Conservation (phyloP, 2,329 filamentous ascomycete species). For the Arachnomyces sp. region DNA sequence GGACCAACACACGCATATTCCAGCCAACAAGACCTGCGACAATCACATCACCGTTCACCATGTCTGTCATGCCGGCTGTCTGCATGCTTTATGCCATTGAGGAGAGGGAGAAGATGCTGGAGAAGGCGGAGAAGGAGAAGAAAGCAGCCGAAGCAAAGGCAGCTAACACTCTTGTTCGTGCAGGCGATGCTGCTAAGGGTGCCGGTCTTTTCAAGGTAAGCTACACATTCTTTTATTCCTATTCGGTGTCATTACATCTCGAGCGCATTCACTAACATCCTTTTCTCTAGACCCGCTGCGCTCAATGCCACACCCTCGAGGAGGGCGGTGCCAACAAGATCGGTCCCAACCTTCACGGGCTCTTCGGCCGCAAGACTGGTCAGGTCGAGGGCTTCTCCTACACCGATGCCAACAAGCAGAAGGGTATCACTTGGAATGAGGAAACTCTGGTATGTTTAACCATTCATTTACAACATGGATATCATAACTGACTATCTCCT, state of each 20-base stretch:
- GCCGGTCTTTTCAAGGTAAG: conserved; percentile 89
- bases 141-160: conserved; percentile 3
- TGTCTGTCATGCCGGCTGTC: conserved; percentile 1
- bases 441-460: conserved; percentile 60
- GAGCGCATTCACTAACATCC: background rate
- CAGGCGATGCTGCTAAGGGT: conserved; percentile 93
- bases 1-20: background rate
- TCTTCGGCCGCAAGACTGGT: conserved; percentile 94
- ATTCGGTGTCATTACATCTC: conserved; percentile 8
- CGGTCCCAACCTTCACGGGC: conserved; percentile 91
- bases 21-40: background rate
- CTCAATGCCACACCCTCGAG: conserved; percentile 96
- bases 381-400: conserved; percentile 88
- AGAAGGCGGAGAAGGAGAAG: conserved; percentile 1
- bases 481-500: conserved; percentile 9
- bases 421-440: conserved; percentile 84
- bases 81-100: conserved; percentile 5
- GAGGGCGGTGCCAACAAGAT: conserved; percentile 91
- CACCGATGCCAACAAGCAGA: conserved; percentile 99
- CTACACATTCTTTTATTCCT: too few relatives aligned
- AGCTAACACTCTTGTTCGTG: conserved; percentile 21
- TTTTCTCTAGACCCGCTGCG: conserved; percentile 65
- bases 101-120: conserved; percentile 6
- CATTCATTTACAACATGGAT: background rate
- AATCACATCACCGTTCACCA: background rate